Conservation (phyloP, 139 green algal genomes). For the Chlamydomonas sp. region DNA sequence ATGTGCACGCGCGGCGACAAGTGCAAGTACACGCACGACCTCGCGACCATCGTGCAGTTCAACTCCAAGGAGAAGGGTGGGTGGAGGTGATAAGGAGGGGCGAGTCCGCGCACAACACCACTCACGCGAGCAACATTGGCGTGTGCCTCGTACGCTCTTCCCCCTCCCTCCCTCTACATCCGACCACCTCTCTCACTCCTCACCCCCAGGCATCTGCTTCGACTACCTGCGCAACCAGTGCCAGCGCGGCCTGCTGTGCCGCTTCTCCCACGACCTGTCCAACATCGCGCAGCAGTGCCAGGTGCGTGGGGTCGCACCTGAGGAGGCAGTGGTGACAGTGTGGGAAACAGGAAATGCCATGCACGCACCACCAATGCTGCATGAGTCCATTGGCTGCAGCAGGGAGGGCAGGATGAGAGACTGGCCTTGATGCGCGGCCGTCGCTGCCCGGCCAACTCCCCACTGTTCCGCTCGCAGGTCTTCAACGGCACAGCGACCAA, state of each 20-base stretch:
- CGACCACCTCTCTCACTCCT: too few species aligned
- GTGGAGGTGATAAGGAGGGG: too few species aligned
- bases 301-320: constrained; percentile 22
- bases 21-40: constrained; percentile 80
- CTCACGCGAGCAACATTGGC: too few species aligned
- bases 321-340: neutral
- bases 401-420: too few species aligned
- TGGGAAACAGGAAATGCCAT: too few species aligned
- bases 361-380: too few species aligned
- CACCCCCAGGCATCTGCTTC: constrained; percentile 67
- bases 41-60: constrained; percentile 65
- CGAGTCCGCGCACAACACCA: too few species aligned
- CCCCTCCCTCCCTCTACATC: too few species aligned
- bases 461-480: neutral
- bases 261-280: constrained; percentile 78
- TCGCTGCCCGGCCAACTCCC: neutral
- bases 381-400: neutral
- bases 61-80: constrained; percentile 71
- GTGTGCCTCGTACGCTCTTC: too few species aligned
- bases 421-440: neutral
- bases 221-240: constrained; percentile 77
- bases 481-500: constrained; percentile 10
- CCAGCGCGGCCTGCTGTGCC: constrained; percentile 69
- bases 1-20: constrained; percentile 63
- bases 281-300: constrained; percentile 64